Conservation (phyloP, 2,329 filamentous ascomycete species). For the Curvularia hawaiiensis region DNA sequence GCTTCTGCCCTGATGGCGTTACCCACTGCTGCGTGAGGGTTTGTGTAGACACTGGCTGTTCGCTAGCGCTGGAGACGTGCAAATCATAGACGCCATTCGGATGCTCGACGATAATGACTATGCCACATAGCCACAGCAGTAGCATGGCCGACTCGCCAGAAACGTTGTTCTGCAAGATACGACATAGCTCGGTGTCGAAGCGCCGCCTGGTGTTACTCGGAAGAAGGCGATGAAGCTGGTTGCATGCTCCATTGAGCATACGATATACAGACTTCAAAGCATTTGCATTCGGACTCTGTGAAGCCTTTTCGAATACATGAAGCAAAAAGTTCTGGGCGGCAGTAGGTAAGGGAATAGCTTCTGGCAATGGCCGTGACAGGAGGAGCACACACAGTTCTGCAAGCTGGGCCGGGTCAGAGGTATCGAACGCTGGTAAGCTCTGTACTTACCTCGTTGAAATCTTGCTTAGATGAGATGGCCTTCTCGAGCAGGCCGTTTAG, state of each 20-base stretch:
- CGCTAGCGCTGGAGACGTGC: neutral
- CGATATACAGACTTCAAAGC: slow-evolving; percentile 37
- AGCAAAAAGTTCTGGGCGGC: slow-evolving; percentile 44
- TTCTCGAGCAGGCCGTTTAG: slow-evolving; percentile 42
- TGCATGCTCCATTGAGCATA: slow-evolving; percentile 46
- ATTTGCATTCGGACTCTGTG: slow-evolving; percentile 26
- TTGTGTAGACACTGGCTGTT: slow-evolving; percentile 11
- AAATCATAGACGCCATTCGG: slow-evolving; percentile 11
- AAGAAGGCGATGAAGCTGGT: slow-evolving; percentile 33
- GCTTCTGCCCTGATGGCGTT: slow-evolving; percentile 37
- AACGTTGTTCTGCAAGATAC: slow-evolving; percentile 32
- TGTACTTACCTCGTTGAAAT: slow-evolving; percentile 39
- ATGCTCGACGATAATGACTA: slow-evolving; percentile 37
- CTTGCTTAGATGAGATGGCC: slow-evolving; percentile 35
- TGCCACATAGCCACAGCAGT: slow-evolving; percentile 41
- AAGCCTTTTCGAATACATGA: slow-evolving; percentile 37
- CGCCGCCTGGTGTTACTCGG: slow-evolving; percentile 24
- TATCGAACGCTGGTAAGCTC: neutral
- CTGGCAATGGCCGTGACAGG: slow-evolving; percentile 41
- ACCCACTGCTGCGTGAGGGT: slow-evolving; percentile 30
- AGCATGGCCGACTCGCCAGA: slow-evolving; percentile 36
- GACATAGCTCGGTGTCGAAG: slow-evolving; percentile 37
- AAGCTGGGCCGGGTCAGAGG: slow-evolving; percentile 27
- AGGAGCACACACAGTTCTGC: slow-evolving; percentile 38
- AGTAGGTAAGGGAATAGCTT: slow-evolving; percentile 36